Conservation (phyloP, 441 rosid genomes). For the Kokia cookei region DNA sequence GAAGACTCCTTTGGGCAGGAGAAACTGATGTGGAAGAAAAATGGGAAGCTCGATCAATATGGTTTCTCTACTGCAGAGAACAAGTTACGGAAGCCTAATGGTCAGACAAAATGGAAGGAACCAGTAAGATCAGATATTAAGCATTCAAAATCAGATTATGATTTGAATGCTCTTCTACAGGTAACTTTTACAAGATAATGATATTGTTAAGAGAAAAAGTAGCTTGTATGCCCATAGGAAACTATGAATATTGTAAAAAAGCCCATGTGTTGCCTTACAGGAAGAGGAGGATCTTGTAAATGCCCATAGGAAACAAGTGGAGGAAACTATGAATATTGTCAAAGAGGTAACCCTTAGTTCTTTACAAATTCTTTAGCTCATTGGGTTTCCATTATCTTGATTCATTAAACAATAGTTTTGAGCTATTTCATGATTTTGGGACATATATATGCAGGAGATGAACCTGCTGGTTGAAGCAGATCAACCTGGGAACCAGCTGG, state of each 20-base stretch:
- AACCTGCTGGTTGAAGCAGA: slow-evolving; percentile 66
- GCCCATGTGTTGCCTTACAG: slow-evolving; percentile 18
- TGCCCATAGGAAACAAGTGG: slow-evolving; percentile 70
- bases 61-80: slow-evolving; percentile 38
- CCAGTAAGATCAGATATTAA: slow-evolving; percentile 29
- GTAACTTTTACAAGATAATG: slow-evolving; percentile 14
- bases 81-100: slow-evolving; percentile 46
- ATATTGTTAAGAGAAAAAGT: neutral
- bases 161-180: slow-evolving; percentile 54
- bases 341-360: slow-evolving; percentile 44
- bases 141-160: slow-evolving; percentile 41
- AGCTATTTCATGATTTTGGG: neutral
- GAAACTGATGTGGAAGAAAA: slow-evolving; percentile 66
- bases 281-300: slow-evolving; percentile 79
- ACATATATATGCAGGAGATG: slow-evolving; percentile 53
- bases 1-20: slow-evolving; percentile 69
- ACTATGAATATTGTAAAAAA: neutral
- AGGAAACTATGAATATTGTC: slow-evolving; percentile 68
- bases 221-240: neutral
- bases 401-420: neutral
- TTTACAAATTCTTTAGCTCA: neutral
- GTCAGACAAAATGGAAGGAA: slow-evolving; percentile 49
- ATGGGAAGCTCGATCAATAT: slow-evolving; percentile 53
- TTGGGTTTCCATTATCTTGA: neutral
- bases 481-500: slow-evolving; percentile 85